Conservation (phyloP, 192 early-diverging fungal genomes). For the Radiomyces spectabilis region DNA sequence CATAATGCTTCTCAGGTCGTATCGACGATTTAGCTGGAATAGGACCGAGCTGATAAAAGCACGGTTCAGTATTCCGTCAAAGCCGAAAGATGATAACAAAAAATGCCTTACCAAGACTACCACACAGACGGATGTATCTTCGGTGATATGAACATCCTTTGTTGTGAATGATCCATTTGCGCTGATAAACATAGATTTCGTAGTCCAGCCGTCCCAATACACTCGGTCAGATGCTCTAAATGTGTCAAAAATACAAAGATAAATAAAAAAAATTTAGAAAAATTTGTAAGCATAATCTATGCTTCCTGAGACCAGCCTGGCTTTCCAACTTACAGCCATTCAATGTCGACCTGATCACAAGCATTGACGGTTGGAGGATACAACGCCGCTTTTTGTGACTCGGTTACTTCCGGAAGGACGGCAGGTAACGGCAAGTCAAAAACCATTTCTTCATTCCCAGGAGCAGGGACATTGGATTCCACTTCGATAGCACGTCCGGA, state of each 20-base stretch:
- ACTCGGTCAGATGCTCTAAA: slow-evolving; percentile 12
- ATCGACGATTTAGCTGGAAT: slow-evolving; percentile 15
- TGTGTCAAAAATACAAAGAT: slow-evolving; percentile 1
- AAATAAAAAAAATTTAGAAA: not conserved
- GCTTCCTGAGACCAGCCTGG: no score
- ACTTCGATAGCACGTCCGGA: no score
- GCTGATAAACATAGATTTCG: slow-evolving; percentile 16
- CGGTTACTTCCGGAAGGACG: no score
- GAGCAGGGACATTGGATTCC: no score
- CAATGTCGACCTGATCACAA: not conserved
- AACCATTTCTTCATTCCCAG: no score
- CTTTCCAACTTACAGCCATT: slow-evolving; percentile 2
- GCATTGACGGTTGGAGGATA: not conserved
- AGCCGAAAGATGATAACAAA: no score
- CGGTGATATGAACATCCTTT: slow-evolving; percentile 2
- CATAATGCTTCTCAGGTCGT: slow-evolving; percentile 6
- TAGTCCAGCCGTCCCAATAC: slow-evolving; percentile 21
- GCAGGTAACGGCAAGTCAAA: no score
- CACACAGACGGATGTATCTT: slow-evolving; percentile 15
- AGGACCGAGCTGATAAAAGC: slow-evolving; percentile 5
- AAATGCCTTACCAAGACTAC: slow-evolving; percentile 24
- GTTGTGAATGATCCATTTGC: slow-evolving; percentile 16
- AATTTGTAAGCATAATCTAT: not conserved
- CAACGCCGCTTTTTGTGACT: no score
- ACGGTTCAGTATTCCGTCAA: not conserved